Conservation (phyloP, 768 basidiomycete genomes). For the Kwoniella botswanensis region DNA sequence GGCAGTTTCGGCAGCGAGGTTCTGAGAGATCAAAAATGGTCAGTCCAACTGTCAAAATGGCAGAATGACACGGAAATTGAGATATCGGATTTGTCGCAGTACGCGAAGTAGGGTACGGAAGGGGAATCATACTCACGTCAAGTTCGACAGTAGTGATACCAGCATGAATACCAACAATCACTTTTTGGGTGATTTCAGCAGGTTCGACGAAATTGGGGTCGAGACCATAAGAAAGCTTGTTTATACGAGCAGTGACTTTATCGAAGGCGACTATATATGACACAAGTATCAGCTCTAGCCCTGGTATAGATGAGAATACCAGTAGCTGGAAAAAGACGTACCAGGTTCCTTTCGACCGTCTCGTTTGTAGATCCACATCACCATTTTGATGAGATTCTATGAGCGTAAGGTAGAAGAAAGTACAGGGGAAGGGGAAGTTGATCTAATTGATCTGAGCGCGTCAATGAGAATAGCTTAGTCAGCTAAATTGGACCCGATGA, state of each 20-base stretch:
- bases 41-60: not conserved
- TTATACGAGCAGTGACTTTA: slow-evolving; percentile 56
- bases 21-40: slow-evolving; percentile 62
- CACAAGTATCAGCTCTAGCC: not conserved
- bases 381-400: slow-evolving; percentile 38
- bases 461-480: slow-evolving; percentile 11
- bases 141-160: slow-evolving; percentile 84
- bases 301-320: not conserved
- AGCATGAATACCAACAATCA: slow-evolving; percentile 56
- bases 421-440: slow-evolving; percentile 1
- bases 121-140: slow-evolving; percentile 68
- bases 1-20: slow-evolving; percentile 94
- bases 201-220: slow-evolving; percentile 91
- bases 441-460: slow-evolving; percentile 4
- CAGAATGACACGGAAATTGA: not conserved
- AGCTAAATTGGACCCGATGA: not conserved
- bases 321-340: slow-evolving; percentile 22
- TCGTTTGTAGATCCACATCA: slow-evolving; percentile 56
- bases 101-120: not conserved
- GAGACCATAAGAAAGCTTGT: slow-evolving; percentile 87
- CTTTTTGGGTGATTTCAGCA: slow-evolving; percentile 71
- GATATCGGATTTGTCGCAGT: not conserved
- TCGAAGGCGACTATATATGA: slow-evolving; percentile 46
- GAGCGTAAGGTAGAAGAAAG: not conserved
- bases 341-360: slow-evolving; percentile 55